Conservation (phyloP, 1,139 yeast genomes). For the Pichia sp. region DNA sequence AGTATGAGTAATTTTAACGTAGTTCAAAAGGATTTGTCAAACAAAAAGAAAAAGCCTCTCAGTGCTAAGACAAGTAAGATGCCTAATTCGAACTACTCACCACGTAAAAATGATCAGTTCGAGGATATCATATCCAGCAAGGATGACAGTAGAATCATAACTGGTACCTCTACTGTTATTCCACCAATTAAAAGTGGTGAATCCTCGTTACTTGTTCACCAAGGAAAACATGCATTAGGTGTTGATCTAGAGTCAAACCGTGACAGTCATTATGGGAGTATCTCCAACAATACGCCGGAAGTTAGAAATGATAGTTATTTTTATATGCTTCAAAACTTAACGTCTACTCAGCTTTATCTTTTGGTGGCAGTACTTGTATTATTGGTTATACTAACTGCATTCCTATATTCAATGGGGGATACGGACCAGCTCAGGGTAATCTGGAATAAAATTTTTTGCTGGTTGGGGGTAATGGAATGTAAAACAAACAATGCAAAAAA, state of each 20-base stretch:
- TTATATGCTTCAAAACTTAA: neutral
- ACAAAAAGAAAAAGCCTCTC: neutral
- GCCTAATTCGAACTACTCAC: neutral
- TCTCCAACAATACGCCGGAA: neutral
- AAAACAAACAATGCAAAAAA: neutral
- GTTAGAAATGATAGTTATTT: neutral
- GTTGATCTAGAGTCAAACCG: conserved; percentile 1
- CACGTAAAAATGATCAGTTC: neutral
- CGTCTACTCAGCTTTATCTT: neutral
- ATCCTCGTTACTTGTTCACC: neutral
- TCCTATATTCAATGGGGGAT: conserved; percentile 8
- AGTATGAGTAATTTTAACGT: neutral
- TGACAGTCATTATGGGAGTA: neutral
- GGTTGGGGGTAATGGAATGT: neutral
- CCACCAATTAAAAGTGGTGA: neutral
- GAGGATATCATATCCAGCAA: neutral
- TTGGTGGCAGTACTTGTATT: neutral
- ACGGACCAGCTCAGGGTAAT: neutral
- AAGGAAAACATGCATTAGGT: neutral
- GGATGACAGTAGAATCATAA: neutral
- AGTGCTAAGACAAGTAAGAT: neutral
- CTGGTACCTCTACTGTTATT: neutral
- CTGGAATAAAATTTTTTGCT: conserved; percentile 10
- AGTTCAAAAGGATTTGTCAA: neutral
- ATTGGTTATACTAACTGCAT: conserved; percentile 2